These are phyloP conservation scores for Bipolaris zeicola DNA, from an alignment of 2,329 filamentous ascomycete genomes.

Conservation along the genomic window DNA sequence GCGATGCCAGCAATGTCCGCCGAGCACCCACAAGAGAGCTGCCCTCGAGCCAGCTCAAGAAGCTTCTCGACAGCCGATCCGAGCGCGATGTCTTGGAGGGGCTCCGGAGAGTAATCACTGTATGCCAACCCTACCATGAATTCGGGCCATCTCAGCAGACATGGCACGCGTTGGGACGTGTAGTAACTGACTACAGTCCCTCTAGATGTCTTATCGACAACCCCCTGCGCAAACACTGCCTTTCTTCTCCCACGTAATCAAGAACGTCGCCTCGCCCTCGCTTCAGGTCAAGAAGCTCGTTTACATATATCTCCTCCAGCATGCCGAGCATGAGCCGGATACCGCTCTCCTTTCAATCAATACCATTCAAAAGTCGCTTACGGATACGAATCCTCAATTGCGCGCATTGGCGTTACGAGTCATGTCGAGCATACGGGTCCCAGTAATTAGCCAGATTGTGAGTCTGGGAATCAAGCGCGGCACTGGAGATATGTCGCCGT, in stretches of 20 bases:
- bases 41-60: slow-evolving; percentile 86
- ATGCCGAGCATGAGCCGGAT: slow-evolving; percentile 95
- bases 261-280: slow-evolving; percentile 93
- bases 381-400: slow-evolving; percentile 87
- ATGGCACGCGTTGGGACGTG: slow-evolving; percentile 11
- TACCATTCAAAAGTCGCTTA: slow-evolving; percentile 96
- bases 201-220: slow-evolving; percentile 95
- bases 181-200: slow-evolving; percentile 25
- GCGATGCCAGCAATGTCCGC: slow-evolving; percentile 71
- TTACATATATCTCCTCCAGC: slow-evolving; percentile 93
- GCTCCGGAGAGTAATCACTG: slow-evolving; percentile 83
- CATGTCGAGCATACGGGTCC: slow-evolving; percentile 97
- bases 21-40: slow-evolving; percentile 66
- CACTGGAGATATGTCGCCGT: slow-evolving; percentile 88
- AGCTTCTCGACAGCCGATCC: slow-evolving; percentile 89
- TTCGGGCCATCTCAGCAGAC: not conserved
- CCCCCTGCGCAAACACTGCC: slow-evolving; percentile 70
- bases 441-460: slow-evolving; percentile 97
- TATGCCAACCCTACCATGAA: slow-evolving; percentile 54
- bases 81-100: slow-evolving; percentile 94
- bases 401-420: slow-evolving; percentile 91
- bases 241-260: slow-evolving; percentile 97
- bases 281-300: slow-evolving; percentile 97
- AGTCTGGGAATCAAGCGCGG: slow-evolving; percentile 95
- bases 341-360: slow-evolving; percentile 96